Evolutionary conservation across 768 basidiomycete species (phyloP), one percentile per base, ranked within the genome.

Genomic region (Erythrobasidium yunnanense): DNA sequence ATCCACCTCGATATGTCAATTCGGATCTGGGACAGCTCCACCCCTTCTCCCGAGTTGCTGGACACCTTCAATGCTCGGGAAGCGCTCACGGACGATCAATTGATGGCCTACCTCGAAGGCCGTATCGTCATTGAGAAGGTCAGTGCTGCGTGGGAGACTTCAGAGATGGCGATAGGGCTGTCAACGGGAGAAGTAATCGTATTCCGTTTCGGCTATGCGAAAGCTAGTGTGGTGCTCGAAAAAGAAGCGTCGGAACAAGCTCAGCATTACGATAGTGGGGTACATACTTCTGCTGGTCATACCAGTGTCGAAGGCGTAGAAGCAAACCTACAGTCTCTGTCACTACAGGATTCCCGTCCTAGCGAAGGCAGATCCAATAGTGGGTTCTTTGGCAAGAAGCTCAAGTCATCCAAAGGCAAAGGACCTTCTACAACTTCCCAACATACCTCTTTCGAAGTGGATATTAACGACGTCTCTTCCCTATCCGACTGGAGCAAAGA

Each of bases 1-100:
- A 78, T 78, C 58, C 83, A 87, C 71, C 76, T 77, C 8, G 84
- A 90, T 73, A 77, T 84, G 20, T 81, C 80, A 3, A 76, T 91
- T 20, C 82, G 81, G 60, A 87, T 91, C 74, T 83, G 83, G 69
- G 89, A 93, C 74, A 75, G 85, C 45, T 88, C 87, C 58, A 80
- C 83, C 2, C 84, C 86, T 29, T 78, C 89, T 1, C 76, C 88
- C 2, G 60, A 25, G n/a, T 17, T 58, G 2, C 42, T 57, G 22
- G n/a, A 66, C 29, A 20, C 42, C 15, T 63, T 27, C 46, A 47
- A 22, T 7, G 60, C 60, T 18, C n/a, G 60, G 33, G 60, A 63
- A 33, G 60, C 45, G 6, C 49, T 63, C 29, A 50, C 6, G 11
- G 60, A 63, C 27, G 60, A 49, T 2, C 60, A 63, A 32, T 49